Conservation (phyloP, 768 basidiomycete genomes). For the Suillus bovinus region DNA sequence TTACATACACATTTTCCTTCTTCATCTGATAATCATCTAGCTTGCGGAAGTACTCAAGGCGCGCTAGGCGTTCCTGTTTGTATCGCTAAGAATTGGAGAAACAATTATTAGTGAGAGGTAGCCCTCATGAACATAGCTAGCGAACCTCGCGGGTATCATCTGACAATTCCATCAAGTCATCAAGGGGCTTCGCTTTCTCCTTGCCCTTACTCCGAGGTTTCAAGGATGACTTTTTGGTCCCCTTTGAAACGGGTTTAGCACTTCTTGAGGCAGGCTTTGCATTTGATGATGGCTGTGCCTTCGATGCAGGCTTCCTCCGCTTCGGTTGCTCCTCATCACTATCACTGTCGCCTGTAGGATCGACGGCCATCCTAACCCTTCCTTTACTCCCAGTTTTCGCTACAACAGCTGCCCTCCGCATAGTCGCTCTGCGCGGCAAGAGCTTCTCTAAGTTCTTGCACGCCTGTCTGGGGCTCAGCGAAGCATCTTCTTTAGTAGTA, state of each 20-base stretch:
- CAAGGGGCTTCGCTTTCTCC: slow-evolving; percentile 23
- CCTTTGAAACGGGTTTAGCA: slow-evolving; percentile 16
- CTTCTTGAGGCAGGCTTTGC: slow-evolving; percentile 14
- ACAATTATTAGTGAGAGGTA: slow-evolving; percentile 1
- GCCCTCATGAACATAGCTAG: neutral
- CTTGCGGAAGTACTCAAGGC: slow-evolving; percentile 54
- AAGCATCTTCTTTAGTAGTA: neutral
- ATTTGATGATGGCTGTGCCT: slow-evolving; percentile 15
- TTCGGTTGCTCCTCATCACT: slow-evolving; percentile 20
- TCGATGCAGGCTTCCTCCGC: slow-evolving; percentile 17
- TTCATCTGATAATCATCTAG: slow-evolving; percentile 53
- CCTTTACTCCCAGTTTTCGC: slow-evolving; percentile 14
- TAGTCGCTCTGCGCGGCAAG: slow-evolving; percentile 25
- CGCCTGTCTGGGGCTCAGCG: slow-evolving; percentile 1
- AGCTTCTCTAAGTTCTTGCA: slow-evolving; percentile 16
- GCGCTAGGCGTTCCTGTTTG: slow-evolving; percentile 48
- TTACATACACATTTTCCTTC: slow-evolving; percentile 59
- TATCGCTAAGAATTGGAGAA: slow-evolving; percentile 32
- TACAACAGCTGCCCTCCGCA: slow-evolving; percentile 24
- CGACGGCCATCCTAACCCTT: slow-evolving; percentile 12
- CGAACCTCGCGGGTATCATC: slow-evolving; percentile 33
- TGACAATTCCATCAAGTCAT: slow-evolving; percentile 29
- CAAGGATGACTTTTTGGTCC: neutral
- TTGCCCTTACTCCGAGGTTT: slow-evolving; percentile 18
- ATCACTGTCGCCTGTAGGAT: slow-evolving; percentile 17